Base-by-base conservation (phyloP, 1,284 basidiomycete genomes). In the Irpex rosettiformis region DNA sequence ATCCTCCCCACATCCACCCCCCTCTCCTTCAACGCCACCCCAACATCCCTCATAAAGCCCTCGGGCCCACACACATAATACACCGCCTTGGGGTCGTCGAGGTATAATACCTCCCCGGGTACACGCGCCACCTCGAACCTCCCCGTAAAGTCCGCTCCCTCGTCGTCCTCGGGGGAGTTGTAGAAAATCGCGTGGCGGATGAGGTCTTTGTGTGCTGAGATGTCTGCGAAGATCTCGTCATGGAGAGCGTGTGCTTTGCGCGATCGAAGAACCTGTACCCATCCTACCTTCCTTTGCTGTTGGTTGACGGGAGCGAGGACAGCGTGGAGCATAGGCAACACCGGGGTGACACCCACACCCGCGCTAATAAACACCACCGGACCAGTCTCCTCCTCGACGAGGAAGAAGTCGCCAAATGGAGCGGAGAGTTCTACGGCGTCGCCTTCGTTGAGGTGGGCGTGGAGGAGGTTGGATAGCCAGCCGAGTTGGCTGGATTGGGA, bases 381-480 rank as follows among this genome's bases (percentile, higher is more conserved):
- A 18, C 43, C n/a, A 45, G 43, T 37, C 30, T 59, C 18, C 24
- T 61, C 58, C 37, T 57, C 58, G 60, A 67, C 68, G 56, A 69
- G 65, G 64, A 65, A 67, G 63, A 69, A 69, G 55, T 68, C 67
- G 60, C 68, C 68, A 60, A 63, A 69, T 3, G 68, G 66, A 55
- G 56, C 56, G 22, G 67, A 61, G 58, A 68, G 61, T 42, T 66
- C 62, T 56, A 69, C 30, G 27, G 57, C 29, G 61, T 66, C 66
- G 57, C 67, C 65, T 52, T 64, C 65, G 45, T 61, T 45, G 18
- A 67, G 49, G 25, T 57, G 62, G 45, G 62, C 64, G 57, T 69
- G 67, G 7, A 69, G 61, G 24, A 68, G 58, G 61, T 66, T 67
- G 28, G 66, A 68, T 40, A 69, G 61, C 62, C 59, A 65, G 45